Base-by-base conservation (phyloP, 2,329 filamentous ascomycete genomes). In the Ceratocystis lukuohia region DNA sequence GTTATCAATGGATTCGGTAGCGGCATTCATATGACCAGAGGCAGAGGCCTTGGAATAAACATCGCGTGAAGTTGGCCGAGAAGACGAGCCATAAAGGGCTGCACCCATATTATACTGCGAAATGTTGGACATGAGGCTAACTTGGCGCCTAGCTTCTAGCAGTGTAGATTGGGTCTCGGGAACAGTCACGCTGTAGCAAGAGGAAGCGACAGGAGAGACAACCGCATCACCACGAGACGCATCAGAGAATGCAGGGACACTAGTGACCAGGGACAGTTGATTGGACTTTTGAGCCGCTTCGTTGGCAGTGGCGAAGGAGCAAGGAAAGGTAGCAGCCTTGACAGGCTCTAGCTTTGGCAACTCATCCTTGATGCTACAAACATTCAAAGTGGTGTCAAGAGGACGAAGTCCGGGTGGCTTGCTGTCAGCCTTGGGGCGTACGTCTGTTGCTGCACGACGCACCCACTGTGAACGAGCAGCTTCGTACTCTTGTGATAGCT, bases 41-140 rank as follows among this genome's bases (percentile, higher is more conserved):
- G 33, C 10, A 1, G 59, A 64, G n/a, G 48, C 17, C 59, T 68
- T 62, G 0, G 66, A 61, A 30, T 63, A 64, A 10, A 64, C 3
- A 15, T 61, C 66, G n/a, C 61, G 64, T 12, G 66, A 68, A 6
- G 33, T 59, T 4, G 66, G 66, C 6, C 66, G 66, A 28, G 66
- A 68, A 28, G 59, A 28, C 1, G 64, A 63, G 41, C 50, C 66
- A 20, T 57, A 63, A n/a, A 68, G 61, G 10, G 66, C 48, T 45
- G 56, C 46, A 33, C 64, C 61, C 63, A 65, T 64, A 30, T 68
- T 68, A 50, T 66, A 68, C 61, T 68, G 66, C 17, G 66, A 68
- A 50, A 68, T 68, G 28, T 68, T 68, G 45, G 66, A 68, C 66
- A 68, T 68, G 25, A 68, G 63, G 50, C 66, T 68, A 57, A 68